phyloP scores from a whole-genome alignment of 192 early-diverging fungal species.

The Entophlyctis luteolus region DNA sequence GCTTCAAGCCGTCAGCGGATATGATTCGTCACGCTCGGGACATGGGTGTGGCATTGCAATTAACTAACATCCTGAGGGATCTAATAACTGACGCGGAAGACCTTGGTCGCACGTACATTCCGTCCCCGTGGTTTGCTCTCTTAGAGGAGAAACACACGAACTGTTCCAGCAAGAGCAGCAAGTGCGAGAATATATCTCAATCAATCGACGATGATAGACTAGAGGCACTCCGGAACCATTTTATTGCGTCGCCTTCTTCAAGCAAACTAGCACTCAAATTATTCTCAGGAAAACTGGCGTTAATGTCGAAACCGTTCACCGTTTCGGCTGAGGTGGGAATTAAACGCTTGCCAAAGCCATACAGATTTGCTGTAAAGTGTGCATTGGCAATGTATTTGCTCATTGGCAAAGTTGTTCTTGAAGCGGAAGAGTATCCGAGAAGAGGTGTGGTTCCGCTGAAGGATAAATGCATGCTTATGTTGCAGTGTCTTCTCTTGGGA shows the following conservation, averaged over 20 bases:
- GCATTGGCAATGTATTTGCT: conserved; percentile 44
- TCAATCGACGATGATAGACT: neutral
- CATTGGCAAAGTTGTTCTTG: conserved; percentile 38
- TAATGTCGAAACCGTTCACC: neutral
- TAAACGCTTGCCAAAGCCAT: conserved; percentile 23
- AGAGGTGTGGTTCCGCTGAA: conserved; percentile 25
- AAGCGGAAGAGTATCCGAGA: conserved; percentile 29
- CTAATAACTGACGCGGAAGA: conserved; percentile 38
- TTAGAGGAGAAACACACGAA: too few species aligned
- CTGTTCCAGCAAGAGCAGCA: neutral
- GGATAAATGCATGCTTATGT: conserved; percentile 5
- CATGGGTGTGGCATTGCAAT: conserved; percentile 40
- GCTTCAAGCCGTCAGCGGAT: neutral
- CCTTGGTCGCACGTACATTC: conserved; percentile 46
- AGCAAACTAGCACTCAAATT: neutral
- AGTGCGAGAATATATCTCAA: neutral
- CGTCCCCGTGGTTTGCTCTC: conserved; percentile 30
- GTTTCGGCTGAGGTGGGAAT: conserved; percentile 25
- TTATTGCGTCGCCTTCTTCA: neutral
- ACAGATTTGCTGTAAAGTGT: conserved; percentile 37
- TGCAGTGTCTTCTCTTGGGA: neutral
- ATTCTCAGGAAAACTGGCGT: conserved; percentile 27
- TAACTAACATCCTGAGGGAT: conserved; percentile 53
- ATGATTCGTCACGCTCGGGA: conserved; percentile 6
- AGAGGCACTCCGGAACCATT: neutral